Evolutionary conservation across 805 yeast genomes (phyloP), one percentile per base, ranked within the genome.

Genomic region (Starmerella ratchasimensis): DNA sequence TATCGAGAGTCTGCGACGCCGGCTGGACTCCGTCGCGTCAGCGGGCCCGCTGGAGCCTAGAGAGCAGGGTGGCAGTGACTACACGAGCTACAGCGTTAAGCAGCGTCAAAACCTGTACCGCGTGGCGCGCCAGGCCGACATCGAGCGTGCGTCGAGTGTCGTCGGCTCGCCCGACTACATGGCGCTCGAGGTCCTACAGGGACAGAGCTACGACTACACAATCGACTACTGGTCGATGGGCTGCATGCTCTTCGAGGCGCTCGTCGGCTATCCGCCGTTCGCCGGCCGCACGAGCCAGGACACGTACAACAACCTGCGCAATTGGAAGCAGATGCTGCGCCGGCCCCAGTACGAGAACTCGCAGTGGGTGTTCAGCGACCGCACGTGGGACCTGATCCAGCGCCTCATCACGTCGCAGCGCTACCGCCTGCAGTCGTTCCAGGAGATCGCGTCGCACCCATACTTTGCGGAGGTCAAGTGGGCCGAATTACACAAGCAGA

Each of bases 151-250:
- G 14, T 81, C 82, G 51, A 83, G 96, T 1, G 82, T 88, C 49
- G 99, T 90, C 13, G 99, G 99, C 1, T 80, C 94, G 4, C 99
- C 99, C 1, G 99, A 90, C 59, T 90, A 90, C 56, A 90, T 90
- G 99, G 98, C 99, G 1, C 67, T 90, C 35, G 99, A 90, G 59
- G 97, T 90, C 10, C 70, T 90, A 37, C 93, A 83, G 59, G 98
- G 98, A 6, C 80, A 79, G 54, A 74, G 76, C 41, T 90, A 90
- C 58, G 95, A 90, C 56, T 86, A 78, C 57, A 88, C 98, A 13
- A 93, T 93, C 41, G 99, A 90, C 63, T 90, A 90, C 58, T 90
- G 99, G 99, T 86, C 97, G 0, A 65, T 90, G 41, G 99, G 98
- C 4, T 90, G 98, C 61, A 90, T 90, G 77, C 65, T 90, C 28